Evolutionary conservation across 179 eudicot species (phyloP).

Genomic region (Sideroxylon spinosum): DNA sequence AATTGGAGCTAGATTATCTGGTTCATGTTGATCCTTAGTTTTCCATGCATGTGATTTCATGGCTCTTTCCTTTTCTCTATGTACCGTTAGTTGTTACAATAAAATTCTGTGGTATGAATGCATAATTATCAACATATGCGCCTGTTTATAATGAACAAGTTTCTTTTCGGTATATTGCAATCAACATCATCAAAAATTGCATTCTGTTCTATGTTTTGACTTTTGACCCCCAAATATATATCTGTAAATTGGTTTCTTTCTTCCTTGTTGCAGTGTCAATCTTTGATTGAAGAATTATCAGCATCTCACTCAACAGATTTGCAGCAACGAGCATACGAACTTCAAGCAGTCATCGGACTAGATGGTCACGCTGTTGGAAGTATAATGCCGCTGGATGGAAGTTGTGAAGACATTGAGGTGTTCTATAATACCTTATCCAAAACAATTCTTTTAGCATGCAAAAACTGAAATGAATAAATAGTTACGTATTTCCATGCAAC

Average conservation of each 20-base stretch:
- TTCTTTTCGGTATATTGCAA: background rate
- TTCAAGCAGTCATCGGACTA: slow-evolving; percentile 61
- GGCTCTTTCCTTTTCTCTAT: background rate
- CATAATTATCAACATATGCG: background rate
- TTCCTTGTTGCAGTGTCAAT: slow-evolving; percentile 66
- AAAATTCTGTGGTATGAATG: background rate
- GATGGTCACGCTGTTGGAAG: slow-evolving; percentile 62
- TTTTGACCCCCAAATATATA: background rate
- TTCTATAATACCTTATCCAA: slow-evolving; percentile 1
- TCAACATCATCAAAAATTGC: background rate
- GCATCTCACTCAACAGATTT: slow-evolving; percentile 95
- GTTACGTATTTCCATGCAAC: too few relatives aligned
- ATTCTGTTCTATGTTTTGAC: background rate
- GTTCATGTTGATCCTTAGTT: background rate
- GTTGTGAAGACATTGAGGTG: slow-evolving; percentile 97
- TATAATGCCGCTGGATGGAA: slow-evolving; percentile 80
- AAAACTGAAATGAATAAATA: too few relatives aligned
- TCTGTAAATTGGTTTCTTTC: slow-evolving; percentile 7
- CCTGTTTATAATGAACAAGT: background rate
- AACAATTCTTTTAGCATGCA: too few relatives aligned
- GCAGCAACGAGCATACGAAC: slow-evolving; percentile 98
- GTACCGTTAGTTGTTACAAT: background rate
- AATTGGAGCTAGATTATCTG: background rate
- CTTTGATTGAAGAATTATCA: slow-evolving; percentile 78
- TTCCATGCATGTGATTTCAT: background rate